Evolutionary conservation across 768 basidiomycete genomes (phyloP).

Genomic region (Postia placenta): DNA sequence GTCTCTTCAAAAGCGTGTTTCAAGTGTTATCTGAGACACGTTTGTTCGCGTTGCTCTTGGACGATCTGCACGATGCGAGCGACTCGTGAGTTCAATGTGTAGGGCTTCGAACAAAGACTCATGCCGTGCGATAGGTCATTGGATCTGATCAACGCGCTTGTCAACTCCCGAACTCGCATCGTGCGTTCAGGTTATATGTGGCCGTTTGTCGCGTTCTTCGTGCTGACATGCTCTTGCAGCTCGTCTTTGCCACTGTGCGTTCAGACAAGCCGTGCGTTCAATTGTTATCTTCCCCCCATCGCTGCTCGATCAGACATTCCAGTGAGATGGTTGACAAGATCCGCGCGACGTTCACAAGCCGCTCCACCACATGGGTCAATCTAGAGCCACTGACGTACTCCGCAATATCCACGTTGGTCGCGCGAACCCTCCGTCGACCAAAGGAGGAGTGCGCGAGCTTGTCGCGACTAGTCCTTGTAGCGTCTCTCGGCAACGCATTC

Average conservation of each 20-base stretch:
- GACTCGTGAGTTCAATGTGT: constrained; percentile 58
- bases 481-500: constrained; percentile 67
- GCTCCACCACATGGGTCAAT: constrained; percentile 61
- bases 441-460: constrained; percentile 51
- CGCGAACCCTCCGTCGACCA: constrained; percentile 54
- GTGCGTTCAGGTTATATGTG: constrained; percentile 27
- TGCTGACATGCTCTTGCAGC: constrained; percentile 28
- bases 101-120: constrained; percentile 8
- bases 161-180: constrained; percentile 62
- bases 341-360: constrained; percentile 49
- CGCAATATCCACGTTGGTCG: constrained; percentile 53
- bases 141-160: constrained; percentile 57
- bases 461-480: constrained; percentile 47
- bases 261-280: constrained; percentile 45
- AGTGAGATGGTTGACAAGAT: constrained; percentile 43
- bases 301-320: constrained; percentile 21
- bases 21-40: constrained; percentile 63
- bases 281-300: background rate
- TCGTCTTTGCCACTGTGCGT: constrained; percentile 59
- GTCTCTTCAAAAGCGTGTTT: constrained; percentile 65
- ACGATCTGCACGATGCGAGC: constrained; percentile 72
- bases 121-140: constrained; percentile 40
- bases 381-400: constrained; percentile 53
- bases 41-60: constrained; percentile 64
- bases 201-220: background rate